These are phyloP conservation scores for Psilocybe sp. DNA, from an alignment of 768 basidiomycete species.

Conservation along the genomic window DNA sequence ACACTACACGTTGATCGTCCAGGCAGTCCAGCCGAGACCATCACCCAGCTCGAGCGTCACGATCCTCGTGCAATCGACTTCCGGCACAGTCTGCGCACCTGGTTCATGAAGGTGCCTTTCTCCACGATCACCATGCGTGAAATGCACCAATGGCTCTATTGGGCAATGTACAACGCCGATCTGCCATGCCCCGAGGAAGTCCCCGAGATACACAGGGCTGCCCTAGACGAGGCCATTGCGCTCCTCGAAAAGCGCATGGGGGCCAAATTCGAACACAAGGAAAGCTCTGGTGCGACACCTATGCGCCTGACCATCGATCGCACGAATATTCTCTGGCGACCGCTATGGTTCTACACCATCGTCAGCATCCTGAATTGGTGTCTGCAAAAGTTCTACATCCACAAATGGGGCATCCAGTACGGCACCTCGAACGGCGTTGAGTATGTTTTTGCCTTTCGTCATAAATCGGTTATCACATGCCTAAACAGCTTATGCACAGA, in stretches of 20 bases:
- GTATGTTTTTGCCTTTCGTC: slow-evolving; percentile 33
- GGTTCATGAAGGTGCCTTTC: slow-evolving; percentile 80
- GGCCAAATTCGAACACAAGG: slow-evolving; percentile 56
- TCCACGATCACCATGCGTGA: slow-evolving; percentile 62
- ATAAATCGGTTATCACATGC: neutral
- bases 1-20: slow-evolving; percentile 45
- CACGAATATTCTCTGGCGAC: slow-evolving; percentile 66
- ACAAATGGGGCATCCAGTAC: slow-evolving; percentile 39
- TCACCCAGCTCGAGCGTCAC: slow-evolving; percentile 51
- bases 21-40: slow-evolving; percentile 58
- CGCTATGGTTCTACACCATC: slow-evolving; percentile 59
- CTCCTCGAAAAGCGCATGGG: slow-evolving; percentile 75
- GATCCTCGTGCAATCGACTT: slow-evolving; percentile 77
- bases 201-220: slow-evolving; percentile 39
- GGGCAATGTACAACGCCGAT: slow-evolving; percentile 74
- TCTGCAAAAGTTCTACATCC: slow-evolving; percentile 42
- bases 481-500: slow-evolving; percentile 29
- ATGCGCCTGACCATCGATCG: slow-evolving; percentile 78
- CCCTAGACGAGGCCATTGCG: slow-evolving; percentile 59
- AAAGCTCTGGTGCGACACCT: slow-evolving; percentile 47
- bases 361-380: slow-evolving; percentile 47
- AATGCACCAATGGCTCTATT: slow-evolving; percentile 75
- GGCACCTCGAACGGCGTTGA: slow-evolving; percentile 65
- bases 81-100: slow-evolving; percentile 63
- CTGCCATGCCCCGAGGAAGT: slow-evolving; percentile 51